Base-by-base conservation (phyloP, 257 asterid species). In the Linaria vulgaris region DNA sequence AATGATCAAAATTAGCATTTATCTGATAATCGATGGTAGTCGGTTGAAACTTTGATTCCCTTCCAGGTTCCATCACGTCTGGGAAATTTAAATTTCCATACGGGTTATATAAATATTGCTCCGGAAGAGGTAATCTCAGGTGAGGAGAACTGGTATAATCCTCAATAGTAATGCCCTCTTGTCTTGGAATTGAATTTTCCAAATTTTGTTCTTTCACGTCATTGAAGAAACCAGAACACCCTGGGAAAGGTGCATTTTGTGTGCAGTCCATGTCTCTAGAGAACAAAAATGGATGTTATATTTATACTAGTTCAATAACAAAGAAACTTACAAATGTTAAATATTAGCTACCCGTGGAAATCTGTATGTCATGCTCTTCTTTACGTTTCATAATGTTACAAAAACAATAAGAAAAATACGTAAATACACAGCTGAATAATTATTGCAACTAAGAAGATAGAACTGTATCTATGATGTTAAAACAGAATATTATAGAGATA, bases 211-310 rank as follows among this genome's bases (percentile, higher is more conserved):
- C 85, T 61, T 78, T 80, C 61, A 77, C 70, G 4, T 69, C 73
- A 39, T 67, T 64, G 52, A 81, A 84, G 72, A 78, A 69, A 57
- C 69, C 68, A 23, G 88, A 73, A 68, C 76, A 83, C 63, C 77
- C 49, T 1, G 83, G 82, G 56, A 83, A 82, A 0, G 90, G 46
- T 21, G 73, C 61, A 65, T 78, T 80, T 63, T 83, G 64, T 7
- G 77, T 43, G 79, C 80, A 79, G 12, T 81, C 87, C 69, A 81
- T 46, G 27, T 78, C 90, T 39, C 95, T 86, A 38, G n/a, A 46
- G n/a, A 51, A 17, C 37, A 54, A 77, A 13, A 44, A 3, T 5
- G 17, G 16, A 14, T 12, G 13, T 44, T 5, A 44, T 13, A 3
- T 44, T n/a, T 12, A 5, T 14, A 8, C 17, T 44, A 44, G 6